These are phyloP conservation scores for Aspergillus bombycis DNA, from an alignment of 2,329 filamentous ascomycete genomes.

Conservation along the genomic window DNA sequence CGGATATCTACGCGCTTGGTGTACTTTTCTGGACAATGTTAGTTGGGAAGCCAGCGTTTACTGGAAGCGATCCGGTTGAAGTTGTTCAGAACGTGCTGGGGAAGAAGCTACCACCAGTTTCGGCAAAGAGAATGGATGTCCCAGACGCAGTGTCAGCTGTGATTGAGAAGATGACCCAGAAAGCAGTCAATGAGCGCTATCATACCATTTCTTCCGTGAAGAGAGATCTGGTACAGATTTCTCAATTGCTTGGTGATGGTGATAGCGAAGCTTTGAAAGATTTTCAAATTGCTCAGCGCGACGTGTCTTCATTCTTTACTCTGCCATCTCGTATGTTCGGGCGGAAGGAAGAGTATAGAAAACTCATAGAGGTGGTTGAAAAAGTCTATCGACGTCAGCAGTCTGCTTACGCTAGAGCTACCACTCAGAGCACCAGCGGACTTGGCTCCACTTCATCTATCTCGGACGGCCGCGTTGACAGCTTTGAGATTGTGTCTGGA, in stretches of 20 bases:
- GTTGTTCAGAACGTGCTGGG: slow-evolving; percentile 88
- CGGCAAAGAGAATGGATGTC: slow-evolving; percentile 76
- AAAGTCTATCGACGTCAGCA: slow-evolving; percentile 70
- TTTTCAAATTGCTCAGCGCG: slow-evolving; percentile 78
- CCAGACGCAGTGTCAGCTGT: slow-evolving; percentile 81
- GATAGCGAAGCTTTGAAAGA: slow-evolving; percentile 70
- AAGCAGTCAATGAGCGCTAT: slow-evolving; percentile 84
- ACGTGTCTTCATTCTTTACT: slow-evolving; percentile 91
- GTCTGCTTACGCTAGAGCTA: slow-evolving; percentile 34
- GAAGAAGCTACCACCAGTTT: slow-evolving; percentile 75
- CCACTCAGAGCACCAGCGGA: slow-evolving; percentile 41
- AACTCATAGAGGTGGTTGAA: slow-evolving; percentile 74
- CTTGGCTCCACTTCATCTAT: slow-evolving; percentile 58
- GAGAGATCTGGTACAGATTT: slow-evolving; percentile 74
- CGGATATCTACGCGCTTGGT: slow-evolving; percentile 91
- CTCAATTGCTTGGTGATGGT: slow-evolving; percentile 74
- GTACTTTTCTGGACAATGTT: slow-evolving; percentile 87
- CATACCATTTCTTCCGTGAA: slow-evolving; percentile 86
- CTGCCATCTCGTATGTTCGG: slow-evolving; percentile 82
- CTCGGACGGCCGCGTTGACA: slow-evolving; percentile 55
- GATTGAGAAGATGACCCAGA: slow-evolving; percentile 90
- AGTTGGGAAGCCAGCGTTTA: slow-evolving; percentile 77
- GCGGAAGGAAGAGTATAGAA: slow-evolving; percentile 70
- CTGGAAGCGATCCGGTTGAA: slow-evolving; percentile 78
- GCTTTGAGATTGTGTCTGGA: slow-evolving; percentile 53